Evolutionary conservation across 2,329 filamentous ascomycete species (phyloP).

Genomic region (Sclerotinia trifoliorum): DNA sequence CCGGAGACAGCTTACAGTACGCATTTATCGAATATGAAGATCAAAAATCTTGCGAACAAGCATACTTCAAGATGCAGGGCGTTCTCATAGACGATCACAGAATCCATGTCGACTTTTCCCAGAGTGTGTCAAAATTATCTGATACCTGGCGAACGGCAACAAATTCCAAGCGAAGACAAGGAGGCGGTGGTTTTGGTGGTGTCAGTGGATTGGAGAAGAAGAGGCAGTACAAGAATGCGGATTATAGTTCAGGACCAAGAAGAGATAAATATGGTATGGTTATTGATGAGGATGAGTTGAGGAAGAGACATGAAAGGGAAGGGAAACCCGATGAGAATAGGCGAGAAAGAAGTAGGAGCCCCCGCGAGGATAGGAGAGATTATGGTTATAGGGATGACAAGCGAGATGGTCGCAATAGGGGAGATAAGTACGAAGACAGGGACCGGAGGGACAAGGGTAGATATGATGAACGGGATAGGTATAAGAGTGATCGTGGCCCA

Average conservation of each 20-base stretch:
- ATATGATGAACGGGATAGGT: slow-evolving; percentile 28
- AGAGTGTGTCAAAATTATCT: slow-evolving; percentile 85
- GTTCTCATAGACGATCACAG: slow-evolving; percentile 95
- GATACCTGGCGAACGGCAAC: slow-evolving; percentile 85
- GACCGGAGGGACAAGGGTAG: slow-evolving; percentile 29
- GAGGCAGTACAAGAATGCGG: slow-evolving; percentile 72
- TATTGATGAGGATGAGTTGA: slow-evolving; percentile 71
- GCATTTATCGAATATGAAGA: slow-evolving; percentile 97
- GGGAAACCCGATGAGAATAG: slow-evolving; percentile 35
- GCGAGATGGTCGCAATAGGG: slow-evolving; percentile 30
- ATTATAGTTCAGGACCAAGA: slow-evolving; percentile 40
- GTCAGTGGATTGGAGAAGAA: slow-evolving; percentile 85
- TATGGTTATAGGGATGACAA: slow-evolving; percentile 26
- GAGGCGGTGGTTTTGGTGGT: slow-evolving; percentile 81
- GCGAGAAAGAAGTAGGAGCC: slow-evolving; percentile 40
- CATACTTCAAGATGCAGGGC: slow-evolving; percentile 98
- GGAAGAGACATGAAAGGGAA: slow-evolving; percentile 48
- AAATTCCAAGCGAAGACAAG: slow-evolving; percentile 70
- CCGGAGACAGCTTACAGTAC: slow-evolving; percentile 93
- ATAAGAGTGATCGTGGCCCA: slow-evolving; percentile 3
- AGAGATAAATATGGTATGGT: slow-evolving; percentile 72
- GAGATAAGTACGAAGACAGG: slow-evolving; percentile 30
- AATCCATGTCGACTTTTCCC: slow-evolving; percentile 98
- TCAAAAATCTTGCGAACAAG: slow-evolving; percentile 87
- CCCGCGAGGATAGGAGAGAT: slow-evolving; percentile 30